Conservation (phyloP, 1,284 basidiomycete genomes). For the Ustilago lituana region DNA sequence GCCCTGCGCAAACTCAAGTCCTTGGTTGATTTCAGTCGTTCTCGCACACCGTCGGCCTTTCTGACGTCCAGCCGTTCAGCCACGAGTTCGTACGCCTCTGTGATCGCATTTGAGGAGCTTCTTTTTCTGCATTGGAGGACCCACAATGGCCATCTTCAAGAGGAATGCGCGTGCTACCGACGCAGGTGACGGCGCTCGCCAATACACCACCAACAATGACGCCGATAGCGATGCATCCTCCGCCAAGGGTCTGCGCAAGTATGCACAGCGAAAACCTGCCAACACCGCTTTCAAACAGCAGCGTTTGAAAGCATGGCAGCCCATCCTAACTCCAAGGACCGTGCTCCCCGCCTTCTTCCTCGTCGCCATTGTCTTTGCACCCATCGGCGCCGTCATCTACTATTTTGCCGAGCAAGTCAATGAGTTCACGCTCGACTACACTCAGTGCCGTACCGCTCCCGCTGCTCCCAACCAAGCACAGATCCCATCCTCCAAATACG, state of each 20-base stretch:
- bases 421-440: constrained; percentile 95
- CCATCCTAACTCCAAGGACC: constrained; percentile 95
- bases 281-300: constrained; percentile 99
- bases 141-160: constrained; percentile 50
- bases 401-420: constrained; percentile 75
- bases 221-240: constrained; percentile 41
- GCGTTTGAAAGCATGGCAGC: constrained; percentile 99
- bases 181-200: constrained; percentile 31
- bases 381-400: constrained; percentile 84
- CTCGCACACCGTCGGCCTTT: too few relatives aligned
- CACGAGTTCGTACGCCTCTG: neutral
- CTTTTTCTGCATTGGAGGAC: neutral
- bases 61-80: too few relatives aligned
- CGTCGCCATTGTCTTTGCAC: constrained; percentile 91
- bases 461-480: constrained; percentile 68
- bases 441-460: constrained; percentile 73
- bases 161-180: constrained; percentile 46
- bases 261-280: constrained; percentile 61
- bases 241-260: constrained; percentile 54
- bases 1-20: too few relatives aligned
- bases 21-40: too few relatives aligned
- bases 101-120: neutral
- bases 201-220: constrained; percentile 38
- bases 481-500: constrained; percentile 76
- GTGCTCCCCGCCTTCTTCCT: constrained; percentile 96